Evolutionary conservation across 148 eudicot genomes (phyloP), one percentile per base, ranked within the genome.

Genomic region (Pharnaceum exiguum): DNA sequence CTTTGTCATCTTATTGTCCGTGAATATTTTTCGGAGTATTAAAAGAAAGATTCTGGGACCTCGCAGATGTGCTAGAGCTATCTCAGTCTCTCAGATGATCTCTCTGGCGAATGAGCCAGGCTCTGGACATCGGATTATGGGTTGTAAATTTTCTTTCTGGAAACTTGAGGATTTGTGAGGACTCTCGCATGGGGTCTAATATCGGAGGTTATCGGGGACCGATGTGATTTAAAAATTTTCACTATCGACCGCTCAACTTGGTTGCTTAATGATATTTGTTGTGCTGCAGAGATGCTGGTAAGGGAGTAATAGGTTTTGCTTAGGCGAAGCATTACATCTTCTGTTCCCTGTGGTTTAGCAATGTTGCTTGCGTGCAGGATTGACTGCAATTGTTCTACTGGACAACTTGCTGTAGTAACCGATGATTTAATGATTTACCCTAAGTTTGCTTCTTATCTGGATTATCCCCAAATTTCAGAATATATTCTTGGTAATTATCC

Each of bases 231-330:
- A 53, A 67, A 52, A 63, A 51, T 44, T 74, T 69, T 51, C 53
- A 32, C 60, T 80, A 60, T 72, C 71, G 61, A 58, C 70, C 73
- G 55, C 62, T 60, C 46, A 35, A 50, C 71, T 48, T 62, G 51
- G 68, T 73, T 69, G 68, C 75, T 75, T 77, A 77, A 77, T 80
- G 65, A 61, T 57, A 76, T 80, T 74, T 71, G 62, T 72, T 80
- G 77, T 84, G 81, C 73, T 84, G 86, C 86, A 84, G 86, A 84
- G 72, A 72, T 81, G 83, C 90, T 71, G 77, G 76, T 80, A 73
- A 68, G 85, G 77, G 81, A 72, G 65, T 73, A 65, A 71, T 82
- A 81, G 78, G 77, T 75, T 71, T 77, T 79, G 75, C 75, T 62
- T 79, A 72, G 67, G 81, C 62, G 85, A 75, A 66, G 79, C 86